A percentile compares a stretch with the other conserved stretches of the same genome.
Conservation (phyloP, 1,139 yeast species). For the Groenewaldozyma sp. region DNA sequence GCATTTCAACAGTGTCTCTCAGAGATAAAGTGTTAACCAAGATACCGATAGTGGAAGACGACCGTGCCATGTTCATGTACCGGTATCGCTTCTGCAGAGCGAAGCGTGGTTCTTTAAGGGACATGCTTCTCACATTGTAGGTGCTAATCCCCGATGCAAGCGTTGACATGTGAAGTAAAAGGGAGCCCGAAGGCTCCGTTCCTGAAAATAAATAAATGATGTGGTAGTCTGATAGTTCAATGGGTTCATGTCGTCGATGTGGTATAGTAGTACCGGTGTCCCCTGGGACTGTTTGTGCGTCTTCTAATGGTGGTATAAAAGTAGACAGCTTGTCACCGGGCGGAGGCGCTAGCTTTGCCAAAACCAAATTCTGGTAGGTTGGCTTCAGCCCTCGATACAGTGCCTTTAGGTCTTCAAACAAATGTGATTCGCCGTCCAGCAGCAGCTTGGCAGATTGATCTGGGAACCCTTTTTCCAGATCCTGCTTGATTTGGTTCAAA, state of each 20-base stretch:
- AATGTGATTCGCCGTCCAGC: conserved; percentile 27
- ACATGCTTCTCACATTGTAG: conserved; percentile 14
- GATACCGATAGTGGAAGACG: conserved; percentile 87
- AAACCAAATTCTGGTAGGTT: conserved; percentile 12
- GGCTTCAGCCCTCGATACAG: conserved; percentile 12
- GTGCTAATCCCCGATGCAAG: conserved; percentile 45
- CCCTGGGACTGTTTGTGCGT: not conserved
- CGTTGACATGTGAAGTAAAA: conserved; percentile 66
- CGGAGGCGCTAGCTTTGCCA: conserved; percentile 9
- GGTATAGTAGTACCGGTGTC: conserved; percentile 12
- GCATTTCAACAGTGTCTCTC: conserved; percentile 54
- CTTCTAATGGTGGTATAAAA: conserved; percentile 6
- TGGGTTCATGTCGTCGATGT: conserved; percentile 16
- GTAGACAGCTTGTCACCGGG: conserved; percentile 6
- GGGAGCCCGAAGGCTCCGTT: conserved; percentile 60
- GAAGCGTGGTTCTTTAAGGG: conserved; percentile 53
- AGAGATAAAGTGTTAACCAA: conserved; percentile 82
- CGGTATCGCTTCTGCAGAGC: conserved; percentile 68
- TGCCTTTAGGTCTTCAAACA: conserved; percentile 15
- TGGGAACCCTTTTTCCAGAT: conserved; percentile 14
- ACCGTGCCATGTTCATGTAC: conserved; percentile 77
- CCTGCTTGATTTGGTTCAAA: conserved; percentile 15
- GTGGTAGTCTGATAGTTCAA: conserved; percentile 31
- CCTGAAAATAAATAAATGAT: conserved; percentile 54
- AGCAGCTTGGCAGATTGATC: conserved; percentile 15